These are phyloP conservation scores for Eremothecium gossypii DNA, from an alignment of 1,139 yeast species.

Conservation along the genomic window DNA sequence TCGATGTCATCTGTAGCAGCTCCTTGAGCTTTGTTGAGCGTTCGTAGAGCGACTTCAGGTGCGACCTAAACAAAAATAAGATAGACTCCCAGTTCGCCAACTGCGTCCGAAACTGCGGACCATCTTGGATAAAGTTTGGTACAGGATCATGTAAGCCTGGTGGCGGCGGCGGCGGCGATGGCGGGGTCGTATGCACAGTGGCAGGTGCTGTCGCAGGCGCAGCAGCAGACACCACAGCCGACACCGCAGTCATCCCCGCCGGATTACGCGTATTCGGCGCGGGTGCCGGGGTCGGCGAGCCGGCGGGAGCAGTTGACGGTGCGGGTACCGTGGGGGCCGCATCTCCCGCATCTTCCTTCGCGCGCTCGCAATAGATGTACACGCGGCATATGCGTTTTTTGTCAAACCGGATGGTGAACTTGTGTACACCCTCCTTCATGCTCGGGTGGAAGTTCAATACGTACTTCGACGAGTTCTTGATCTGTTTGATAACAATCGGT, in stretches of 20 bases:
- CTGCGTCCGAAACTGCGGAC: conserved; percentile 10
- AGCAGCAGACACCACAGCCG: conserved; percentile 42
- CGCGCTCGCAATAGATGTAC: background rate
- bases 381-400: background rate
- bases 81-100: conserved; percentile 6
- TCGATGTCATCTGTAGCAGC: conserved; percentile 1
- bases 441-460: background rate
- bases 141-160: background rate
- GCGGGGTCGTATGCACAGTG: conserved; percentile 26
- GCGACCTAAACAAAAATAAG: conserved; percentile 4
- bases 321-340: conserved; percentile 12
- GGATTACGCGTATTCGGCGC: conserved; percentile 5
- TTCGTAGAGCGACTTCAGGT: conserved; percentile 4
- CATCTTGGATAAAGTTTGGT: conserved; percentile 7
- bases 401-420: background rate
- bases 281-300: conserved; percentile 15
- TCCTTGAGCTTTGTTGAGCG: conserved; percentile 6
- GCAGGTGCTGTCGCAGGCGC: conserved; percentile 59
- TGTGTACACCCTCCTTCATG: conserved; percentile 1
- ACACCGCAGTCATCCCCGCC: conserved; percentile 26
- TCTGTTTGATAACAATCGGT: background rate
- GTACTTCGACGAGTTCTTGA: background rate
- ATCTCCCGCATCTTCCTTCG: background rate
- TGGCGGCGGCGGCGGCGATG: background rate
- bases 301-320: conserved; percentile 37